These are phyloP conservation scores for Phanerochaete carnosa DNA, from an alignment of 768 basidiomycete species.

Conservation along the genomic window DNA sequence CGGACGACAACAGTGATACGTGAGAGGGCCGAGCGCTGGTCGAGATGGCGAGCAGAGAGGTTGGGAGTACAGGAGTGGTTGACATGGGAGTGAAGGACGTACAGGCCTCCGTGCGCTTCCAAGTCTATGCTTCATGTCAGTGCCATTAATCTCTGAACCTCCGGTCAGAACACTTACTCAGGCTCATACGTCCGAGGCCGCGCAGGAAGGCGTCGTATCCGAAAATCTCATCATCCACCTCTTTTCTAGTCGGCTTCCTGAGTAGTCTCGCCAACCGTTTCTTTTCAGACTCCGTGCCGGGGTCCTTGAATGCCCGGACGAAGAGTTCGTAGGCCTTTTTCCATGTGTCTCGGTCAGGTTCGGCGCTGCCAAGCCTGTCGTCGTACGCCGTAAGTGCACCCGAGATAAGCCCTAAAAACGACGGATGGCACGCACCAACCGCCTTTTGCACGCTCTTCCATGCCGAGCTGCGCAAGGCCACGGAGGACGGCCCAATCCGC, in stretches of 20 bases:
- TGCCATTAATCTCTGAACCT: not conserved
- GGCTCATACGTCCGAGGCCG: slow-evolving; percentile 72
- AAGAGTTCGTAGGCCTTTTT: slow-evolving; percentile 57
- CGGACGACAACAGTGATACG: slow-evolving; percentile 76
- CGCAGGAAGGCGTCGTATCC: slow-evolving; percentile 73
- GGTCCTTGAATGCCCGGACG: slow-evolving; percentile 60
- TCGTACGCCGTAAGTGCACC: not conserved
- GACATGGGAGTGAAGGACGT: slow-evolving; percentile 80
- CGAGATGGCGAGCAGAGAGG: slow-evolving; percentile 72
- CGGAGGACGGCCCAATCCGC: slow-evolving; percentile 54
- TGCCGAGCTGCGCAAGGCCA: slow-evolving; percentile 68
- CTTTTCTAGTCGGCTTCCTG: slow-evolving; percentile 42
- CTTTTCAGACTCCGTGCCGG: slow-evolving; percentile 44
- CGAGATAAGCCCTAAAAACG: not conserved
- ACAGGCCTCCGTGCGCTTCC: slow-evolving; percentile 85
- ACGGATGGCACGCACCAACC: slow-evolving; percentile 35
- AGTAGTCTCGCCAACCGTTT: slow-evolving; percentile 58
- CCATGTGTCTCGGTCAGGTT: slow-evolving; percentile 69
- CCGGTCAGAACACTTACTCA: slow-evolving; percentile 48
- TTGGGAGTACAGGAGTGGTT: slow-evolving; percentile 87
- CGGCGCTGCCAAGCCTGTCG: slow-evolving; percentile 32
- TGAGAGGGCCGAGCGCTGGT: slow-evolving; percentile 62
- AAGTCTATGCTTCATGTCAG: slow-evolving; percentile 44
- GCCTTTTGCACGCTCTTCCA: slow-evolving; percentile 61
- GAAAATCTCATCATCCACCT: slow-evolving; percentile 60